A percentile compares a stretch with the other conserved stretches of the same genome.
These are phyloP conservation scores for Mortierella claussenii DNA, from an alignment of 192 early-diverging fungal genomes.

Conservation along the genomic window DNA sequence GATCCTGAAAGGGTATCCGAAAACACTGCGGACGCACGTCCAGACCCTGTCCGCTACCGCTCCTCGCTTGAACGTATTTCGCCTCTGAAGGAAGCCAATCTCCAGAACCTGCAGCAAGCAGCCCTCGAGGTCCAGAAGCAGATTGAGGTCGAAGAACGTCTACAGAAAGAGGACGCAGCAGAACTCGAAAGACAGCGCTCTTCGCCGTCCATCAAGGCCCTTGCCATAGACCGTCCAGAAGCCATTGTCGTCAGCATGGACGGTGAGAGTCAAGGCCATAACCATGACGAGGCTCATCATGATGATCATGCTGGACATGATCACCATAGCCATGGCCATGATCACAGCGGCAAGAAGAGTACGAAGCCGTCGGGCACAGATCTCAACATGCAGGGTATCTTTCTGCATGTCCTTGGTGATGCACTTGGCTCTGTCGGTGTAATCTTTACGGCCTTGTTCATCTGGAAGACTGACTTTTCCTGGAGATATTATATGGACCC, in stretches of 20 bases:
- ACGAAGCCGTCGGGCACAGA: conserved; percentile 55
- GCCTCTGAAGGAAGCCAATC: conserved; percentile 20
- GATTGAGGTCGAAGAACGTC: conserved; percentile 22
- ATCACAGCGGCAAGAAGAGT: conserved; percentile 14
- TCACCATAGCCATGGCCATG: conserved; percentile 51
- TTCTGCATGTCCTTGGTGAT: conserved; percentile 93
- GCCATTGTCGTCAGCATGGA: conserved; percentile 15
- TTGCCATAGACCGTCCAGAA: not conserved
- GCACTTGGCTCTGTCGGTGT: conserved; percentile 90
- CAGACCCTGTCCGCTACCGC: conserved; percentile 9
- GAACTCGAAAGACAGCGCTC: no score
- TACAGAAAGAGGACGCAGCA: not conserved
- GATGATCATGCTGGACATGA: conserved; percentile 47
- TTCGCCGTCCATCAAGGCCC: no score
- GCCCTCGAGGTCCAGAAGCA: conserved; percentile 37
- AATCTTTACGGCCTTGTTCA: conserved; percentile 80
- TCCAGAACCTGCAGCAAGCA: conserved; percentile 32
- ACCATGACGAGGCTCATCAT: conserved; percentile 7
- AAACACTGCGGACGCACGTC: not conserved
- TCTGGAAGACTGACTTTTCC: conserved; percentile 71
- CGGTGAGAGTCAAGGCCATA: conserved; percentile 13
- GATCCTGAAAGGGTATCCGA: no score
- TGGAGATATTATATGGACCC: conserved; percentile 93
- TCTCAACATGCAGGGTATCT: conserved; percentile 73
- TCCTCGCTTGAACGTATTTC: conserved; percentile 37